A percentile compares a stretch with the other conserved stretches of the same genome.
Conservation (phyloP, 495 filamentous ascomycete species). For the Thozetella sp. region DNA sequence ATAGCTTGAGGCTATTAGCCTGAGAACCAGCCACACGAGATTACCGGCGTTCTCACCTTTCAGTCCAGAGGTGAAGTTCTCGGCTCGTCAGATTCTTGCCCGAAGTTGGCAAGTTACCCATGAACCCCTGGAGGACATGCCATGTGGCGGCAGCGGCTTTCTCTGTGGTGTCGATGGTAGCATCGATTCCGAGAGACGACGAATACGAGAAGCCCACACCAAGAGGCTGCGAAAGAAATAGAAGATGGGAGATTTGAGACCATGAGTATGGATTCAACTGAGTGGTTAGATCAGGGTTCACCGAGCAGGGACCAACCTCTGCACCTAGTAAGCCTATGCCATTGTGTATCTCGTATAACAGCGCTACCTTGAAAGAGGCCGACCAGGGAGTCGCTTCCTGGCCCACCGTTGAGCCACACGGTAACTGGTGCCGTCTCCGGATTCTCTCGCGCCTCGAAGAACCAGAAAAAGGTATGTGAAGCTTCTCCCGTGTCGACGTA, state of each 20-base stretch:
- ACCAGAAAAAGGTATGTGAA: constrained; percentile 42
- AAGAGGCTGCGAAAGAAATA: constrained; percentile 60
- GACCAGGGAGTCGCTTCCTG: constrained; percentile 59
- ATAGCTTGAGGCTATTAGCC: constrained; percentile 21
- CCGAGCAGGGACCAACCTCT: constrained; percentile 58
- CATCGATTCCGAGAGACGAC: constrained; percentile 13
- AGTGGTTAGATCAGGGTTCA: constrained; percentile 46
- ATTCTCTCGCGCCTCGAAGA: constrained; percentile 40
- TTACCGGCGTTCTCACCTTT: no score
- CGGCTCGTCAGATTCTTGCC: constrained; percentile 28
- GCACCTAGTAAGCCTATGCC: constrained; percentile 5
- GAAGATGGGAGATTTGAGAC: constrained; percentile 58
- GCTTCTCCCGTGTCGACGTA: constrained; percentile 37
- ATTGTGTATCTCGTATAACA: background rate
- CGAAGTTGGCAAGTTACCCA: constrained; percentile 23
- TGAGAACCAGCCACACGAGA: background rate
- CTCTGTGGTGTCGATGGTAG: constrained; percentile 41
- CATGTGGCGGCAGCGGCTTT: constrained; percentile 43
- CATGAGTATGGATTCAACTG: constrained; percentile 55
- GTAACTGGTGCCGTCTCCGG: constrained; percentile 40
- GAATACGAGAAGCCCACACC: constrained; percentile 60
- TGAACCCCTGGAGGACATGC: constrained; percentile 43
- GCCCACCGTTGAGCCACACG: constrained; percentile 49
- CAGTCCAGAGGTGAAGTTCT: constrained; percentile 48
- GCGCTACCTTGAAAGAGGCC: constrained; percentile 53